Base-by-base conservation (phyloP, 345 rosid genomes). In the Odontarrhena argentea region DNA sequence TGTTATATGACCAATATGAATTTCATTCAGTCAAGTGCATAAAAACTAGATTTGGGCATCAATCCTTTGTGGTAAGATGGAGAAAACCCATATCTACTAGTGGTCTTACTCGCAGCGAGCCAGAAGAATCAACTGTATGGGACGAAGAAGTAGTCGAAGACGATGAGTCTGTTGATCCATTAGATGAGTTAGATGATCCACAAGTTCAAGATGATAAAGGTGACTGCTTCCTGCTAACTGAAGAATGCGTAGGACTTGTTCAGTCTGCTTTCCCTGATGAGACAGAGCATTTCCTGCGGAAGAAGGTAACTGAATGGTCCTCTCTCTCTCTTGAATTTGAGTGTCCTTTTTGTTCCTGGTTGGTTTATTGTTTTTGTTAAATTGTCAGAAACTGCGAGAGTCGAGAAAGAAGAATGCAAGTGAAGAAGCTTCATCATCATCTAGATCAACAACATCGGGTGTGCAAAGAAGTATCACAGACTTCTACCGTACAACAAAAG, bases 1-100 rank as follows among this genome's bases (percentile, higher is more conserved):
- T 91, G 79, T 70, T 94, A 13, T 70, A 73, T 52, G 85, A 77
- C 52, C 89, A 87, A 60, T 91, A 83, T 66, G 88, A 83, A 60
- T 91, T 91, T 68, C 83, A 87, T 76, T 91, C 89, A 4, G 78
- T 91, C 79, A 86, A 87, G 69, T 84, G 87, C 32, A 55, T 81
- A 64, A 91, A 88, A 79, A 74, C 67, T 51, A 83, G 87, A 74
- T 77, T 80, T 64, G 96, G 96, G 55, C 84, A 83, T 79, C 82
- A 67, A 57, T 78, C 51, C 56, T 86, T 80, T 65, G 93, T 87
- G 63, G 77, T 88, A 37, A 88, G 81, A 79, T 91, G 97, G 97
- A 86, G 79, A 76, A 91, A 81, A 81, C 25, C 58, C 42, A 52
- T 55, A n/a, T 47, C 73, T 12, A 50, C 78, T 47, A 67, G 79